Base-by-base conservation (phyloP, 78 protist species). In the Cavenderia fasciculata region DNA sequence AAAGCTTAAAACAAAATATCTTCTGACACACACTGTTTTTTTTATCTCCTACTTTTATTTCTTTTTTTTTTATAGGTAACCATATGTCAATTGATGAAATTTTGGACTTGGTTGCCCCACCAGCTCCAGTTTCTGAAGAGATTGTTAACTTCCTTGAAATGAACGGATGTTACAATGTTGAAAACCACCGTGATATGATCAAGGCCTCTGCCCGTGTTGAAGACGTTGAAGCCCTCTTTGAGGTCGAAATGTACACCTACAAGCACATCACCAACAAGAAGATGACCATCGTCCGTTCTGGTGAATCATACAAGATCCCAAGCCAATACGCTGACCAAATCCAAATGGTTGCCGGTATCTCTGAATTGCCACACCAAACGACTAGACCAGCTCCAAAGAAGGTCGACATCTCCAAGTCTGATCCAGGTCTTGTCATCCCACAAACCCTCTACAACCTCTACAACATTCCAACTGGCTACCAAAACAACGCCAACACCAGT, bases 271-370 rank as follows among this genome's bases (percentile, higher is more conserved):
- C 57, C 40, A 31, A 7, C 19, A 34, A 33, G 18, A 36, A 57
- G 16, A 25, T 18, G n/a, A 6, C n/a, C 14, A 51, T 86, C 4
- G 68, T 74, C 18, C 79, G 93, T 74, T 70, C 93, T 21, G 12
- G 29, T n/a, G 33, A 40, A n/a, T 23, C 19, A 29, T 71, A 72
- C 54, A 31, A 29, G 27, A 43, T 86, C 36, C 93, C 85, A 66
- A 14, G 16, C 3, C 59, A 86, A 44, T 57, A 62, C 34, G 29
- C 31, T 19, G 47, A 72, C 34, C 34, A 41, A n/a, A 66, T 86
- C 51, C 69, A 86, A 6, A 49, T 86, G n/a, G 85, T 86, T 16
- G 25, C 93, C 14, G 87, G 87, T 74, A 29, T 86, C 46, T 76
- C 85, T n/a, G 85, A 65, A 49, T 52, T 86, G 11, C 93, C 93